These are phyloP conservation scores for Thermoascus crustaceus DNA, from an alignment of 2,329 filamentous ascomycete genomes.

Conservation along the genomic window DNA sequence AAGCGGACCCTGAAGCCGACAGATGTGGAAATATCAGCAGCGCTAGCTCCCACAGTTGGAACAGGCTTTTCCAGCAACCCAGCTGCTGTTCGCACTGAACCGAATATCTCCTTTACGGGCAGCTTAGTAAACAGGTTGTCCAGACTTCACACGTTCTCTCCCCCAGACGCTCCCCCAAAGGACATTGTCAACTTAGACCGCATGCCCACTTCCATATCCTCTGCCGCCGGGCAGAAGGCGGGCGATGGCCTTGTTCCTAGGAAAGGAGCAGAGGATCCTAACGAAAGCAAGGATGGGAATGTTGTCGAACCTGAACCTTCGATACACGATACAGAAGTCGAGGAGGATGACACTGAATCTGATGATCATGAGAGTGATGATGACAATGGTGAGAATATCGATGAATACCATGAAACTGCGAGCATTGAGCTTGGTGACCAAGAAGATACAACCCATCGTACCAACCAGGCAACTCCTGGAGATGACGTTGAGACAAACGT, in stretches of 20 bases:
- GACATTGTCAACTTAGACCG: constrained; percentile 5
- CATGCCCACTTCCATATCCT: background rate
- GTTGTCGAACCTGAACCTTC: background rate
- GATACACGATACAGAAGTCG: background rate
- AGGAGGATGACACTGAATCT: constrained; percentile 4
- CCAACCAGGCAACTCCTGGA: background rate
- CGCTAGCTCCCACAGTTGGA: constrained; percentile 11
- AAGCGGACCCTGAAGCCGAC: constrained; percentile 29
- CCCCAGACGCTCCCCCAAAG: constrained; percentile 7
- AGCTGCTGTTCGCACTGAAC: background rate
- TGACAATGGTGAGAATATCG: constrained; percentile 9
- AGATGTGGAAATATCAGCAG: constrained; percentile 23
- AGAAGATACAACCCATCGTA: too few relatives aligned
- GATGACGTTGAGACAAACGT: background rate
- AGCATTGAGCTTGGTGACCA: constrained; percentile 32
- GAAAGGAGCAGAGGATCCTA: too few relatives aligned
- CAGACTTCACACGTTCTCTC: constrained; percentile 17
- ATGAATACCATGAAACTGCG: constrained; percentile 24
- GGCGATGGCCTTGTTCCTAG: too few relatives aligned
- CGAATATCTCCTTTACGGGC: constrained; percentile 17
- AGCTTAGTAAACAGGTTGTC: constrained; percentile 19
- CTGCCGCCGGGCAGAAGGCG: too few relatives aligned
- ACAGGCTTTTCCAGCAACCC: constrained; percentile 2
- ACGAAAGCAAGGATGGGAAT: too few relatives aligned
- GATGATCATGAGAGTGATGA: constrained; percentile 3